Conservation (phyloP, 768 basidiomycete genomes). For the Rhodotorula diobovata region DNA sequence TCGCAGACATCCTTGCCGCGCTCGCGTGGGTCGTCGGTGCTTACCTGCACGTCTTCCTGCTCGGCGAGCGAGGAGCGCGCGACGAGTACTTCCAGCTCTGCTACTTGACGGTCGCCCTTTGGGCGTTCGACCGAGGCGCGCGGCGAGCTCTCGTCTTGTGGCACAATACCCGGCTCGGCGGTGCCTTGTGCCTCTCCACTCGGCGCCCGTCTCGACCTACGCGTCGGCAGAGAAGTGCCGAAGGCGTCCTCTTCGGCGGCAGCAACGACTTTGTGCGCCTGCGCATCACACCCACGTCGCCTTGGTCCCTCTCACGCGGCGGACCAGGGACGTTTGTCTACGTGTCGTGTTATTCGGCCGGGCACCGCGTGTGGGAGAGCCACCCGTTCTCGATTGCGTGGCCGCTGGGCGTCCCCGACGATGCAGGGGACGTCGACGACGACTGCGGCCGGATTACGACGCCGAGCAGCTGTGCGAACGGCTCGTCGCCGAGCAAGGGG, state of each 20-base stretch:
- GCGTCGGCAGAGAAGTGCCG: neutral
- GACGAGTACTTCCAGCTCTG: neutral
- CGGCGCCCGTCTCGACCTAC: neutral
- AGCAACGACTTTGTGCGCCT: conserved; percentile 13
- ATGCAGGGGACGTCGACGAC: neutral
- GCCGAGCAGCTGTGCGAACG: neutral
- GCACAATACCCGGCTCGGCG: conserved; percentile 4
- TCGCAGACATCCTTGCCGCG: conserved; percentile 4
- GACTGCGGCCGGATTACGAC: neutral
- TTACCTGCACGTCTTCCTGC: conserved; percentile 4
- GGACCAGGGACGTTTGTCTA: conserved; percentile 15
- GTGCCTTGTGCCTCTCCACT: neutral
- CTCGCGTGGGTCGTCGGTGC: neutral
- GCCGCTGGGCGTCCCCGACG: conserved; percentile 12
- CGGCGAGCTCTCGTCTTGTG: neutral
- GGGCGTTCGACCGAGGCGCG: conserved; percentile 9
- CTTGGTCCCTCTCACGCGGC: neutral
- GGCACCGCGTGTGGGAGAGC: neutral
- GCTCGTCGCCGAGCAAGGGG: neutral
- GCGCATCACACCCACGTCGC: neutral
- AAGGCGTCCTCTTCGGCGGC: neutral
- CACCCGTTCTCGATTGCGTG: conserved; percentile 24
- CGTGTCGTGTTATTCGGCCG: conserved; percentile 6
- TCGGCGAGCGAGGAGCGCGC: neutral
- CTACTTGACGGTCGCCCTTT: neutral